Evolutionary conservation across 2,329 filamentous ascomycete species (phyloP).

Genomic region (Paracorniculantispora psalliotae): DNA sequence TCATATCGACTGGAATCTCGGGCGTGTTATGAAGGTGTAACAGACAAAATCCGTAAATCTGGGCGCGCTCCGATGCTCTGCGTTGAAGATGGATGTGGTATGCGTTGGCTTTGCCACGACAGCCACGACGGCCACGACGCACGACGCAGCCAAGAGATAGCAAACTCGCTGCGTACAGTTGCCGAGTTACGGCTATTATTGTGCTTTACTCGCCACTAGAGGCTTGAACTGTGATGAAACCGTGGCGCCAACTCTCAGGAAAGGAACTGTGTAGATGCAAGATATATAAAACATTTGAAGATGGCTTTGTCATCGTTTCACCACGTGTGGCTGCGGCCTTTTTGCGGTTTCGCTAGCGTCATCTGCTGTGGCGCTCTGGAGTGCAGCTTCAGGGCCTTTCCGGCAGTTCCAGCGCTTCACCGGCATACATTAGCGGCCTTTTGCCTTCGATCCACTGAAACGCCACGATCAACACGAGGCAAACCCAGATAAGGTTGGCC

Average conservation of each 20-base stretch:
- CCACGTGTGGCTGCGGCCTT: constrained; percentile 1
- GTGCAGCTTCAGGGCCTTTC: background rate
- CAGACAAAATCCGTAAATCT: too few species aligned
- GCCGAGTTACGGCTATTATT: too few species aligned
- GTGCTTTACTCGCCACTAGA: too few species aligned
- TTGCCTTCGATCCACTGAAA: background rate
- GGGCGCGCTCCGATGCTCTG: too few species aligned
- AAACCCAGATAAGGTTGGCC: background rate
- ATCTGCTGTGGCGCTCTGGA: background rate
- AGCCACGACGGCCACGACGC: too few species aligned
- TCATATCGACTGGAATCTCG: background rate
- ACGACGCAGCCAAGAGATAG: too few species aligned
- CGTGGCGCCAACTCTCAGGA: background rate
- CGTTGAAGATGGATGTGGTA: too few species aligned
- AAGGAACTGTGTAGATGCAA: background rate
- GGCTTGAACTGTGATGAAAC: too few species aligned
- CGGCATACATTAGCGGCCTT: background rate
- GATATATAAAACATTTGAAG: background rate
- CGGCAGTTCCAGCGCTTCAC: background rate
- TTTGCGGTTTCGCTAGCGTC: constrained; percentile 1
- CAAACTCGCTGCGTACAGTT: too few species aligned
- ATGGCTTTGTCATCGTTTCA: constrained; percentile 4
- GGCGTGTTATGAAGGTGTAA: background rate
- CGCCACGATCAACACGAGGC: too few species aligned
- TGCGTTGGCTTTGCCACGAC: too few species aligned